Conservation (phyloP, 352 stramenopile genomes). For the Discostella stelligera region DNA sequence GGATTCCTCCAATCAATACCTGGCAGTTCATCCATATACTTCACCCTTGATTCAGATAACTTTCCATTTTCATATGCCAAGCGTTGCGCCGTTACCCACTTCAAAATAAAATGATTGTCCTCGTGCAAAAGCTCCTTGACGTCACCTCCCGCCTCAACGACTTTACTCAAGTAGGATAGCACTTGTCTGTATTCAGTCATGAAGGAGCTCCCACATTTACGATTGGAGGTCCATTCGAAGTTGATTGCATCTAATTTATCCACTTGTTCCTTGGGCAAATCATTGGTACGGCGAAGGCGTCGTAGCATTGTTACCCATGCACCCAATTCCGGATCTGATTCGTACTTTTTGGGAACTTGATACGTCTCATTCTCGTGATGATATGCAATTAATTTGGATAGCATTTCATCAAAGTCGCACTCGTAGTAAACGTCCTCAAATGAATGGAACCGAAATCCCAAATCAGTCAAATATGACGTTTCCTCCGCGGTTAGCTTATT, state of each 20-base stretch:
- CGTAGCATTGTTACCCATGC: conserved; percentile 77
- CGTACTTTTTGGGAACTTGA: conserved; percentile 79
- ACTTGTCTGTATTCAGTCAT: conserved; percentile 70
- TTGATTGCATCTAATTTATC: conserved; percentile 54
- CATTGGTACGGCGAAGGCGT: conserved; percentile 40
- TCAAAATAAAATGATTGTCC: conserved; percentile 36
- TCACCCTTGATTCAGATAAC: conserved; percentile 58
- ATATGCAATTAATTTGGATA: conserved; percentile 58
- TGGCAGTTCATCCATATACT: conserved; percentile 69
- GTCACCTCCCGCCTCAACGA: conserved; percentile 27
- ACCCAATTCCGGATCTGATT: conserved; percentile 68
- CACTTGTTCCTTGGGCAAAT: conserved; percentile 52
- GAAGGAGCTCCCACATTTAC: conserved; percentile 74
- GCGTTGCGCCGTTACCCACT: conserved; percentile 63
- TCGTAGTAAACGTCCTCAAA: conserved; percentile 75
- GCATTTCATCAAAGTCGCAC: conserved; percentile 69
- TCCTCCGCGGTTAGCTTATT: conserved; percentile 64
- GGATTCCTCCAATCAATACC: conserved; percentile 49
- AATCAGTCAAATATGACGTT: conserved; percentile 43
- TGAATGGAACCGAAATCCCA: conserved; percentile 70
- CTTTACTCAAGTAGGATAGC: conserved; percentile 22
- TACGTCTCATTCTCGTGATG: conserved; percentile 53
- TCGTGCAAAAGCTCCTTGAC: conserved; percentile 25
- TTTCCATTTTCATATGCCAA: conserved; percentile 51
- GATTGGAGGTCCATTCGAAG: conserved; percentile 68